Percentiles rank a stretch among this genome's conserved stretches.
Evolutionary conservation across 139 green algal species (phyloP).

Genomic region (Pleodorina starrii): DNA sequence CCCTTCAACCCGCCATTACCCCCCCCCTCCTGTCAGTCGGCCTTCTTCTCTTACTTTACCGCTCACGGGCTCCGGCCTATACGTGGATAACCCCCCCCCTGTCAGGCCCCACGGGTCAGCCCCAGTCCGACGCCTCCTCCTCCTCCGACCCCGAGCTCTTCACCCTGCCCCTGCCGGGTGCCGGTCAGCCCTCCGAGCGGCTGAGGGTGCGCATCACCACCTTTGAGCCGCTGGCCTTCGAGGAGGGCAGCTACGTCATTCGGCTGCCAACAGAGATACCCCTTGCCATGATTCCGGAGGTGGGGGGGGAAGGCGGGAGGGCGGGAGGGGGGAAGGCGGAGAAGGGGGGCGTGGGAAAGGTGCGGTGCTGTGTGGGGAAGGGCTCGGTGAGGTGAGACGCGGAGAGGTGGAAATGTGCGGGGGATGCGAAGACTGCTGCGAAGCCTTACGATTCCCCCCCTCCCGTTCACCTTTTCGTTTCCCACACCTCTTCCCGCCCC

Average conservation of each 20-base stretch:
- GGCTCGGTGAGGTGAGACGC: too few relatives aligned
- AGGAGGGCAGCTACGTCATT: slow-evolving; percentile 57
- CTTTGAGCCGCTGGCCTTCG: slow-evolving; percentile 67
- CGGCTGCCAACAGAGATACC: slow-evolving; percentile 47
- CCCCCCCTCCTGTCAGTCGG: background rate
- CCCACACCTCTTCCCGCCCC: too few relatives aligned
- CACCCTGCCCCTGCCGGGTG: slow-evolving; percentile 46
- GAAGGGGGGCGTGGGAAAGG: too few relatives aligned
- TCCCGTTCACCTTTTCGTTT: too few relatives aligned
- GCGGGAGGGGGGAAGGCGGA: too few relatives aligned
- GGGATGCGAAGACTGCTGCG: too few relatives aligned
- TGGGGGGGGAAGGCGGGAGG: background rate
- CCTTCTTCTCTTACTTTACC: background rate
- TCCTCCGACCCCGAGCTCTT: slow-evolving; percentile 71
- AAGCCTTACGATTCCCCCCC: too few relatives aligned
- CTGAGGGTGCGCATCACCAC: slow-evolving; percentile 56
- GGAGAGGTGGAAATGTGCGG: too few relatives aligned
- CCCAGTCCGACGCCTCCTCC: too few relatives aligned
- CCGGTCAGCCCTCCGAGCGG: slow-evolving; percentile 52
- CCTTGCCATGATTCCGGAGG: background rate
- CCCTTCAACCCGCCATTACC: too few relatives aligned
- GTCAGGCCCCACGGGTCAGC: slow-evolving; percentile 15
- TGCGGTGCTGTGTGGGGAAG: too few relatives aligned
- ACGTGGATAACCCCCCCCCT: background rate
- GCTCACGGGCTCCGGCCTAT: too few relatives aligned